Conservation (phyloP, 2,329 filamentous ascomycete species). For the Byssothecium circinans region DNA sequence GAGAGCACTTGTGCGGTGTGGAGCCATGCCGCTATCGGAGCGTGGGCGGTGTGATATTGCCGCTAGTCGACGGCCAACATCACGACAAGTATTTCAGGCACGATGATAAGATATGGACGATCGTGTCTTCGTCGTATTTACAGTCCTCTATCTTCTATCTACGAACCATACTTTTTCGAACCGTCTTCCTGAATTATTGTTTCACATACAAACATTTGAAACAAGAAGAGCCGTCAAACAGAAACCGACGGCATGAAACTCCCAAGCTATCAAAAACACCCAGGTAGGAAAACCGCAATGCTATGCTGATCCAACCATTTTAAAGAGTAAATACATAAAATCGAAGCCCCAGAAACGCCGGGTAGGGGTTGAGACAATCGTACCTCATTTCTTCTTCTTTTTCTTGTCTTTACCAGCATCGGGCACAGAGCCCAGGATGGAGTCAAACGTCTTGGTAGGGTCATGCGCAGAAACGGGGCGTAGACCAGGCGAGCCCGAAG, state of each 20-base stretch:
- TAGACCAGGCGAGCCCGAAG: constrained; percentile 25
- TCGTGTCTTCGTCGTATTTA: too few species aligned
- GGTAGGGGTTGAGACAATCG: too few species aligned
- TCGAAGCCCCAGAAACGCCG: too few species aligned
- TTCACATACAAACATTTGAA: neutral
- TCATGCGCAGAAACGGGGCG: constrained; percentile 39
- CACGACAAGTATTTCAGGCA: neutral
- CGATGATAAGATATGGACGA: constrained; percentile 1
- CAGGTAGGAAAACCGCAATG: neutral
- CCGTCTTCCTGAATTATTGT: too few species aligned
- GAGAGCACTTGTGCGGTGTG: constrained; percentile 12
- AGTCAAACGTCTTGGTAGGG: constrained; percentile 53
- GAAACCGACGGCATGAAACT: neutral
- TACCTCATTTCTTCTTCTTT: constrained; percentile 32
- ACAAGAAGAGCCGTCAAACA: neutral
- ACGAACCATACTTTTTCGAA: neutral
- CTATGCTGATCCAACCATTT: neutral
- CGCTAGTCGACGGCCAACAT: neutral
- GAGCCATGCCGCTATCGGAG: constrained; percentile 14
- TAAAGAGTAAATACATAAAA: too few species aligned
- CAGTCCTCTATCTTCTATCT: too few species aligned
- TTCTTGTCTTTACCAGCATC: constrained; percentile 26
- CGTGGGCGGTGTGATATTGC: too few species aligned
- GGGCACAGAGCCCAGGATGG: constrained; percentile 45
- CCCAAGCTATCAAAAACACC: neutral